phyloP scores from a whole-genome alignment of 306 rosid species.

The Dryas drummondii region DNA sequence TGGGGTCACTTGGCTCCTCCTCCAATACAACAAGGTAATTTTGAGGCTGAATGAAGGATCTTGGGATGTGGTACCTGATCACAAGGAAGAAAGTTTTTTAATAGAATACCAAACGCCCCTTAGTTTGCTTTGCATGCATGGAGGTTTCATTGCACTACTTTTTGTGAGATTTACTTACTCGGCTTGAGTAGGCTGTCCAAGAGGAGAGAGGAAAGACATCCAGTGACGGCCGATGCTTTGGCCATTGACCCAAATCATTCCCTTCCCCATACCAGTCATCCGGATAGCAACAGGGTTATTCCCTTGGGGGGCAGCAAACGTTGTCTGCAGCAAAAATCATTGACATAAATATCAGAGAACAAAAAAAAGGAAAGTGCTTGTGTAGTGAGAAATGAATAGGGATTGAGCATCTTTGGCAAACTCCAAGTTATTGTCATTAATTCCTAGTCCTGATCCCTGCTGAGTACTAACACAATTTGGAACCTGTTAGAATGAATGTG shows the following conservation, averaged over 20 bases:
- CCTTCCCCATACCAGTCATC: slow-evolving; percentile 81
- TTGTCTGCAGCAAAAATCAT: slow-evolving; percentile 43
- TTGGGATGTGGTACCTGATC: slow-evolving; percentile 81
- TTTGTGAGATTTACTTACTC: slow-evolving; percentile 46
- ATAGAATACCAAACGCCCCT: too few relatives aligned
- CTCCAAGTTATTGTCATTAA: too few relatives aligned
- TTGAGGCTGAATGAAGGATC: slow-evolving; percentile 50
- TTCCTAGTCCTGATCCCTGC: too few relatives aligned
- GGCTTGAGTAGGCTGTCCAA: slow-evolving; percentile 52
- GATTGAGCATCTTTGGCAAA: too few relatives aligned
- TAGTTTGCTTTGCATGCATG: too few relatives aligned
- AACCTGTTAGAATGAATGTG: background rate
- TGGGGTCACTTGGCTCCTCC: slow-evolving; percentile 47
- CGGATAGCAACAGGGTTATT: slow-evolving; percentile 64
- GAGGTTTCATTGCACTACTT: too few relatives aligned
- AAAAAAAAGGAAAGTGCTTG: background rate
- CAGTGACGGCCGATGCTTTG: slow-evolving; percentile 78
- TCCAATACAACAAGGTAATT: slow-evolving; percentile 74
- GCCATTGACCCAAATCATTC: slow-evolving; percentile 82
- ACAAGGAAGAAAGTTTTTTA: background rate
- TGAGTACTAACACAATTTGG: background rate
- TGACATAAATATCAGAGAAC: background rate
- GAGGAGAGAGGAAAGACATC: slow-evolving; percentile 64
- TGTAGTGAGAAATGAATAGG: too few relatives aligned
- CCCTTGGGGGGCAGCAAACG: slow-evolving; percentile 69